These are phyloP conservation scores for Talaromyces sp. DNA, from an alignment of 2,329 filamentous ascomycete genomes.

Conservation along the genomic window DNA sequence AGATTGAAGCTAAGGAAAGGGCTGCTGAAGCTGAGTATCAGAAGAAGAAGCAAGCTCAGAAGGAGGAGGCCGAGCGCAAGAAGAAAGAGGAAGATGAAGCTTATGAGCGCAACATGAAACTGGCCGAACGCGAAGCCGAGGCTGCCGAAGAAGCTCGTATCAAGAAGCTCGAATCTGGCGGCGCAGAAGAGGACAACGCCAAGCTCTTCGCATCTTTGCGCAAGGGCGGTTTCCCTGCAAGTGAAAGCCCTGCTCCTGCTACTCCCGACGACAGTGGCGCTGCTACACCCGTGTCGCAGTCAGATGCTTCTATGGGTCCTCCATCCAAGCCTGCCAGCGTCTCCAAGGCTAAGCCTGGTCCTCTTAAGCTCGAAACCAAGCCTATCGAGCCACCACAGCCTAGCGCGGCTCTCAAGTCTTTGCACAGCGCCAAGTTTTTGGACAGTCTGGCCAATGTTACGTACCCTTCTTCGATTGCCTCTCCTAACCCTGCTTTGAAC, in stretches of 20 bases:
- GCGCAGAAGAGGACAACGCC: slow-evolving; percentile 30
- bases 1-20: slow-evolving; percentile 43
- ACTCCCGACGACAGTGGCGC: slow-evolving; percentile 43
- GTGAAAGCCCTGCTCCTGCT: slow-evolving; percentile 27
- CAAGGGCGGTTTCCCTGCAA: slow-evolving; percentile 32
- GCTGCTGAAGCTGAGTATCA: slow-evolving; percentile 47
- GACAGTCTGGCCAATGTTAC: slow-evolving; percentile 70
- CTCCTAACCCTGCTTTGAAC: slow-evolving; percentile 89
- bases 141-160: slow-evolving; percentile 41
- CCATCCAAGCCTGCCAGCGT: slow-evolving; percentile 51
- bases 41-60: slow-evolving; percentile 75
- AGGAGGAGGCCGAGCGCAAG: slow-evolving; percentile 47
- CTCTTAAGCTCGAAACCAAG: slow-evolving; percentile 83
- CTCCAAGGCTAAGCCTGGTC: slow-evolving; percentile 75
- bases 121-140: slow-evolving; percentile 45
- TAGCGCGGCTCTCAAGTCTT: slow-evolving; percentile 84
- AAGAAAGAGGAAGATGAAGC: slow-evolving; percentile 42
- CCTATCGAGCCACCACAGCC: slow-evolving; percentile 85
- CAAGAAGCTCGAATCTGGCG: slow-evolving; percentile 35
- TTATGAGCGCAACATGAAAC: slow-evolving; percentile 46
- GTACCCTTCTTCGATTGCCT: slow-evolving; percentile 78
- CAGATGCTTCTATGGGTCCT: slow-evolving; percentile 44
- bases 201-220: slow-evolving; percentile 42
- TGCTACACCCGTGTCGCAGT: slow-evolving; percentile 40
- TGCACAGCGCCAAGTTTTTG: slow-evolving; percentile 87